Evolutionary conservation across 163 green algal species (phyloP), one percentile per base, ranked within the genome.

Genomic region (Prototheca wickerhamii): DNA sequence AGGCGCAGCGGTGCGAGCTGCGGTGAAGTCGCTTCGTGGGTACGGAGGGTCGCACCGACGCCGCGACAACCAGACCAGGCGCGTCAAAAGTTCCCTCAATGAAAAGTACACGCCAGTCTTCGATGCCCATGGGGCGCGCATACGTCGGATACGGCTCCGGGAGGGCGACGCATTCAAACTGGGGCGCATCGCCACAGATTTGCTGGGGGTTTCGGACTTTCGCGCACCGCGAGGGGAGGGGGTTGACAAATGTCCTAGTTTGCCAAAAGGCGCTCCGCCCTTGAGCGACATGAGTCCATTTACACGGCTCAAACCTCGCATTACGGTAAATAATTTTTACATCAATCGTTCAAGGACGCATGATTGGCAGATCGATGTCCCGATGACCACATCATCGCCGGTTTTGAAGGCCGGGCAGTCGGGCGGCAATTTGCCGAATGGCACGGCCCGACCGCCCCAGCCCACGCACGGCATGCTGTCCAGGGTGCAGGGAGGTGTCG

Each of bases 401-500:
- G 37, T 46, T 46, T 12, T 46, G 12, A 8, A 15, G 37, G 37
- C 8, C 37, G 37, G 12, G 37, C 37, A 46, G 12, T 46, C n/a
- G n/a, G n/a, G n/a, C n/a, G n/a, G n/a, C n/a, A n/a, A n/a, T n/a
- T n/a, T n/a, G n/a, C n/a, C n/a, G n/a, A n/a, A n/a, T n/a, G n/a
- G n/a, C n/a, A n/a, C n/a, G n/a, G n/a, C n/a, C n/a, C n/a, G n/a
- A n/a, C n/a, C n/a, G n/a, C n/a, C n/a, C n/a, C n/a, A n/a, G n/a
- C n/a, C n/a, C n/a, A n/a, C n/a, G n/a, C 37, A 46, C 8, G 37
- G 37, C 37, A 21, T 68, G 46, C 28, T 23, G 58, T 54, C 37
- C 37, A 46, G 8, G 10, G 37, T 12, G 37, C 37, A 15, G 10
- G 37, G 12, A 46, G 37, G 10, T 12, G 12, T 46, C 37, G 37